These are phyloP conservation scores for Keqinozyma sinolaborantium DNA, from an alignment of 1,139 yeast species.

Conservation along the genomic window DNA sequence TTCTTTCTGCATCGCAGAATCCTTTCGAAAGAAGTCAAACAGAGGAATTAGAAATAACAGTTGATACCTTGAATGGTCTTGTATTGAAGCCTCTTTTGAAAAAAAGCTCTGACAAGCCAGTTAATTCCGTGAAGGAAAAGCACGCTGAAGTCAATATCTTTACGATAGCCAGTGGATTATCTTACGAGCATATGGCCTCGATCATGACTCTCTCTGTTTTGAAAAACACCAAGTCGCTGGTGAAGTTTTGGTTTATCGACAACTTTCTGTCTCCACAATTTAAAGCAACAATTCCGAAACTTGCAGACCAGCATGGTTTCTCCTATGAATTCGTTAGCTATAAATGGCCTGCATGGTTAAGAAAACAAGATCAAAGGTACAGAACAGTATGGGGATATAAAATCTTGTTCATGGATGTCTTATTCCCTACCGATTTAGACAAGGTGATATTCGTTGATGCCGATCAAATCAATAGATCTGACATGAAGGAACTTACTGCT, in stretches of 20 bases:
- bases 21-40: constrained; percentile 22
- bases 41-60: constrained; percentile 12
- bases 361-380: constrained; percentile 72
- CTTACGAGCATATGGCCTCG: constrained; percentile 68
- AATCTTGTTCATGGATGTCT: constrained; percentile 77
- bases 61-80: constrained; percentile 43
- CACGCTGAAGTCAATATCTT: constrained; percentile 73
- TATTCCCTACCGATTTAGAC: constrained; percentile 75
- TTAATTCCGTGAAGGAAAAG: constrained; percentile 14
- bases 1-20: constrained; percentile 34
- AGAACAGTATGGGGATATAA: constrained; percentile 88
- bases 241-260: constrained; percentile 87
- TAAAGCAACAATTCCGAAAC: constrained; percentile 53
- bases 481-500: constrained; percentile 62
- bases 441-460: constrained; percentile 85
- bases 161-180: constrained; percentile 76
- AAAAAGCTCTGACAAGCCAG: constrained; percentile 10
- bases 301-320: constrained; percentile 57
- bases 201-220: constrained; percentile 80
- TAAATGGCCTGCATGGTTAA: constrained; percentile 91
- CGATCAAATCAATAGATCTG: constrained; percentile 74
- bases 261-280: constrained; percentile 73
- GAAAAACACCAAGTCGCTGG: constrained; percentile 59
- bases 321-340: constrained; percentile 73
- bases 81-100: constrained; percentile 43